Conservation (phyloP, 2,329 filamentous ascomycete species). For the Epichloe bromicola region DNA sequence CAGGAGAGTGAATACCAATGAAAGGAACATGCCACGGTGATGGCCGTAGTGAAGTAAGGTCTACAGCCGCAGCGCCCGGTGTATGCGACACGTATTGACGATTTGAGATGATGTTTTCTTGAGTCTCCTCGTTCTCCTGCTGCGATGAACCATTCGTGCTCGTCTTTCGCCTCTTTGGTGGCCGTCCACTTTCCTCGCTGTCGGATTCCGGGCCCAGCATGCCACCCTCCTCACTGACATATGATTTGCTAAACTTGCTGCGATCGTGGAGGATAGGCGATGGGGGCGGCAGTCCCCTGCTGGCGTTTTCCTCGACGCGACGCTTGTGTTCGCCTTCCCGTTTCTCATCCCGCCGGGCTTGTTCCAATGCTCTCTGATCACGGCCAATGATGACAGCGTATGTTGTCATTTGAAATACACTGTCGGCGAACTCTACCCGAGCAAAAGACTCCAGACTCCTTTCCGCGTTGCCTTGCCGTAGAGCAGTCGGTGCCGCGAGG, state of each 20-base stretch:
- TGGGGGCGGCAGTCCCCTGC: conserved; percentile 37
- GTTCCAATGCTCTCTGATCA: conserved; percentile 46
- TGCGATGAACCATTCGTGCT: conserved; percentile 30
- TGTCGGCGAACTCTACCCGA: conserved; percentile 57
- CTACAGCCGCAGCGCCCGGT: conserved; percentile 44
- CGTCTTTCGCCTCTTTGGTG: conserved; percentile 33
- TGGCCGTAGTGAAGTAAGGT: conserved; percentile 46
- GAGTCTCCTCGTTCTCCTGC: conserved; percentile 29
- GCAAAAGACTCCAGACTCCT: conserved; percentile 43
- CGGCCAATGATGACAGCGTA: conserved; percentile 60
- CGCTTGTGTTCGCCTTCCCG: conserved; percentile 32
- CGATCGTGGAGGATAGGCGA: conserved; percentile 36
- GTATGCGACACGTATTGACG: conserved; percentile 49
- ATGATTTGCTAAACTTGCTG: conserved; percentile 48
- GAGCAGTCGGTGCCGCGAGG: conserved; percentile 17
- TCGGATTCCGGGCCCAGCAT: conserved; percentile 53
- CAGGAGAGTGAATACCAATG: conserved; percentile 59
- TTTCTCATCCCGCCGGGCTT: conserved; percentile 39
- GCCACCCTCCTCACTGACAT: conserved; percentile 56
- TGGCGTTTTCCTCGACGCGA: conserved; percentile 32
- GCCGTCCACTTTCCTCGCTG: conserved; percentile 35
- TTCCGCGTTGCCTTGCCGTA: conserved; percentile 21
- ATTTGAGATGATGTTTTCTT: conserved; percentile 39
- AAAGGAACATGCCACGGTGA: conserved; percentile 50
- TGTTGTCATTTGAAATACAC: conserved; percentile 67